Percentiles rank a stretch among this genome's conserved stretches.
phyloP scores from a whole-genome alignment of 2,329 filamentous ascomycete genomes.

The Cladosporium austrohemisphaericum region DNA sequence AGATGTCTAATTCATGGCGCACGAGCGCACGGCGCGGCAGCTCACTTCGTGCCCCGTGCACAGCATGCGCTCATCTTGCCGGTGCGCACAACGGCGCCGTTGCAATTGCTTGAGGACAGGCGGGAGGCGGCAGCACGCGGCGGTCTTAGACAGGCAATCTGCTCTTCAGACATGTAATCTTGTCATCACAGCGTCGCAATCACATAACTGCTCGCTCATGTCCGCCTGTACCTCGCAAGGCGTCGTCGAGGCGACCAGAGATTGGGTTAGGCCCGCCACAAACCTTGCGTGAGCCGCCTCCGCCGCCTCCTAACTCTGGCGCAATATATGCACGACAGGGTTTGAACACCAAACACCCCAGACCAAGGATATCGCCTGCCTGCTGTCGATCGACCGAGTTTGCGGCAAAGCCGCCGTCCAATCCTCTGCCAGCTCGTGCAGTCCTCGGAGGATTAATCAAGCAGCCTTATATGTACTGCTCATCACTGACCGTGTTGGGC shows the following conservation, averaged over 20 bases:
- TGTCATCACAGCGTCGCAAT: constrained; percentile 9
- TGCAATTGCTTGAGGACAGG: constrained; percentile 11
- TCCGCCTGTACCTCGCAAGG: not conserved
- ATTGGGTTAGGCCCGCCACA: constrained; percentile 6
- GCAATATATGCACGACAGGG: too few relatives aligned
- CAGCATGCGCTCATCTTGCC: not conserved
- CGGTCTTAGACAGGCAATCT: constrained; percentile 9
- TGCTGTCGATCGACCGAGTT: not conserved
- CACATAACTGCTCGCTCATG: constrained; percentile 9
- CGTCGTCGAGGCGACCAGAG: constrained; percentile 8
- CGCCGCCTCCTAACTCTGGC: constrained; percentile 1
- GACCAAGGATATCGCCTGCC: not conserved
- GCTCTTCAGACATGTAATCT: constrained; percentile 6
- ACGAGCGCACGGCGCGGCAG: constrained; percentile 7
- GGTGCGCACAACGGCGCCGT: not conserved
- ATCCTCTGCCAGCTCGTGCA: not conserved
- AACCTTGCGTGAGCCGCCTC: constrained; percentile 9
- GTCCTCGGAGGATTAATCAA: not conserved
- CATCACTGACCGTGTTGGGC: constrained; percentile 5
- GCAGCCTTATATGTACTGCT: constrained; percentile 1
- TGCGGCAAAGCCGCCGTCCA: not conserved
- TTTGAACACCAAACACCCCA: not conserved
- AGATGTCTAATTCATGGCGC: constrained; percentile 3
- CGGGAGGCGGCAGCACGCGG: constrained; percentile 7
- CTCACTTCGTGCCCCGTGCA: not conserved